Percentiles rank a stretch among this genome's conserved stretches.
Evolutionary conservation across 768 basidiomycete species (phyloP).

Genomic region (Lactarius sp.): DNA sequence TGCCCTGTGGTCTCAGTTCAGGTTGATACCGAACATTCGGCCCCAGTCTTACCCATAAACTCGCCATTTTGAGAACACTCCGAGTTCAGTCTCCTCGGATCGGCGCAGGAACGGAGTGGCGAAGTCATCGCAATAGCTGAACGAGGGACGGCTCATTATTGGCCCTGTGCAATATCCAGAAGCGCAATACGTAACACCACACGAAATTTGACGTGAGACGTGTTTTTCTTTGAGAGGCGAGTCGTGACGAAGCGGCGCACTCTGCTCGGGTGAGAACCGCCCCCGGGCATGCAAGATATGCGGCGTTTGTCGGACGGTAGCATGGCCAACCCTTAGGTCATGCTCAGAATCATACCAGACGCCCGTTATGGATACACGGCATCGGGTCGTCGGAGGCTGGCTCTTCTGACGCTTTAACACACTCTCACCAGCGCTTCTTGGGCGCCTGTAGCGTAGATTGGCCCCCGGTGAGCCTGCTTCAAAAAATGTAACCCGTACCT

Average conservation of each 20-base stretch:
- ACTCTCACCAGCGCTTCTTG: conserved; percentile 6
- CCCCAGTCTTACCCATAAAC: conserved; percentile 2
- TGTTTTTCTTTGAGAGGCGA: conserved; percentile 1
- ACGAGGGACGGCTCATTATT: conserved; percentile 4
- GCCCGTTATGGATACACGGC: conserved; percentile 13
- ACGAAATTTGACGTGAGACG: conserved; percentile 21
- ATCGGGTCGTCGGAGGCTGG: conserved; percentile 7
- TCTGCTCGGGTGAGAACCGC: conserved; percentile 19
- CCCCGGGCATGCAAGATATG: conserved; percentile 3
- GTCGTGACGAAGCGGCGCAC: background rate
- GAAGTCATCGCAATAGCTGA: conserved; percentile 1
- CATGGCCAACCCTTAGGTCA: conserved; percentile 10
- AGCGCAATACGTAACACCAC: conserved; percentile 18
- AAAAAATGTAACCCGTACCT: conserved; percentile 21
- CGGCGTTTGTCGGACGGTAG: conserved; percentile 13
- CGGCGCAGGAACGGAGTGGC: conserved; percentile 6
- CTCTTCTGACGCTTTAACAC: conserved; percentile 4
- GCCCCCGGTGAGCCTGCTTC: conserved; percentile 21
- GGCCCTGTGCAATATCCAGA: conserved; percentile 15
- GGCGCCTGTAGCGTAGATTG: conserved; percentile 15
- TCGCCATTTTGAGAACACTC: conserved; percentile 10
- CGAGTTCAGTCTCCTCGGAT: conserved; percentile 20
- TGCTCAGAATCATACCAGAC: conserved; percentile 14
- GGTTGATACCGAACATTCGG: background rate
- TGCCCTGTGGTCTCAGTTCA: background rate